Percentiles rank a stretch among this genome's conserved stretches.
phyloP scores from a whole-genome alignment of 1,139 yeast genomes.

The Debaryomyces subglobosus region DNA sequence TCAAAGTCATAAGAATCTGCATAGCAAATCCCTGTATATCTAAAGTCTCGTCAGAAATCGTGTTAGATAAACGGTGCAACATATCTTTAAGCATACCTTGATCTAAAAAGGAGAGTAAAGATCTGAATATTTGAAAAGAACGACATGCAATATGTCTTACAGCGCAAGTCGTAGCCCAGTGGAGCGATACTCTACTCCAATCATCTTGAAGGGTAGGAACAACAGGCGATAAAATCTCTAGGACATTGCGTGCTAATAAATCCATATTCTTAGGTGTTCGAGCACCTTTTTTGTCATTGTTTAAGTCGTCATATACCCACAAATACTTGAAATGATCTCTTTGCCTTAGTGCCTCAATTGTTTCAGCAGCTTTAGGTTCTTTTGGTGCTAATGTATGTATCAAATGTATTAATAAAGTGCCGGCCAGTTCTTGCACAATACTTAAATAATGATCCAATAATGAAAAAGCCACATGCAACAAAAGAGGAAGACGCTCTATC shows the following conservation, averaged over 20 bases:
- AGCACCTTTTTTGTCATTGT: constrained; percentile 77
- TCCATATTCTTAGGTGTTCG: constrained; percentile 90
- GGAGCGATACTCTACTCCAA: constrained; percentile 83
- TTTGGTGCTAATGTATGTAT: constrained; percentile 64
- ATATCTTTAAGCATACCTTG: constrained; percentile 90
- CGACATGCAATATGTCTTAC: constrained; percentile 97
- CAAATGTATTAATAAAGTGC: constrained; percentile 71
- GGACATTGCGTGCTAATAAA: constrained; percentile 63
- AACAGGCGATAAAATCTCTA: constrained; percentile 56
- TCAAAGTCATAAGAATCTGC: constrained; percentile 95
- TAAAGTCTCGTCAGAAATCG: constrained; percentile 82
- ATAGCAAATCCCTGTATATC: constrained; percentile 97
- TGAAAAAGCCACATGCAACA: constrained; percentile 80
- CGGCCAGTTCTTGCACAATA: constrained; percentile 83
- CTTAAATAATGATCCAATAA: constrained; percentile 85
- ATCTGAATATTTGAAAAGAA: constrained; percentile 89
- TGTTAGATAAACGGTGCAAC: constrained; percentile 90
- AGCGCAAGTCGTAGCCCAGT: constrained; percentile 98
- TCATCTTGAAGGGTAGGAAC: constrained; percentile 65
- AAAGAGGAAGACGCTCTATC: constrained; percentile 62
- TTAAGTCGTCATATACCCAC: constrained; percentile 90
- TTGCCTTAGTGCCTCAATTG: constrained; percentile 57
- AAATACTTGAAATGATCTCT: constrained; percentile 41
- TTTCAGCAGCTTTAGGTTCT: constrained; percentile 55
- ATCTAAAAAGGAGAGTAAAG: constrained; percentile 76